Base-by-base conservation (phyloP, 2,329 filamentous ascomycete genomes). In the Pseudogymnoascus sp. region DNA sequence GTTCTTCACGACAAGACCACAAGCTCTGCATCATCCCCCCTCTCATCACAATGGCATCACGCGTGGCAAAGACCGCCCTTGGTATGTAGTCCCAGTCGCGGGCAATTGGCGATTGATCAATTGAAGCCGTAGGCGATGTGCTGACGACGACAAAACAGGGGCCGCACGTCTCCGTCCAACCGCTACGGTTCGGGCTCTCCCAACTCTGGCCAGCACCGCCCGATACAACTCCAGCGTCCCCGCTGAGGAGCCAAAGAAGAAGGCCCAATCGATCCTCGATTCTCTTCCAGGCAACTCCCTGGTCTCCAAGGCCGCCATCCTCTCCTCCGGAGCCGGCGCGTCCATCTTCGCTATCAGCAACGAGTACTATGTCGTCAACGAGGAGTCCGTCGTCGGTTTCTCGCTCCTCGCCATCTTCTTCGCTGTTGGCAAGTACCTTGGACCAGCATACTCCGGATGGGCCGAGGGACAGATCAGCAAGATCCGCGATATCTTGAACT, bases 311-410 rank as follows among this genome's bases (percentile, higher is more conserved):
- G 92, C 91, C 71, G 95, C 95, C 74, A 93, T 97, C 76, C 89
- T 99, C 74, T 97, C 93, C 75, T 93, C 91, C 73, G 88, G 89
- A 69, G 91, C 95, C 74, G 93, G 90, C 80, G 80, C 96, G 72
- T 93, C 90, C 74, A 85, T 96, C 78, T 96, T 95, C 76, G 95
- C 92, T 75, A 92, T 99, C 81, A 96, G 90, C 88, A 99, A 96
- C 82, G 95, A 99, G 86, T 92, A 97, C 84, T 97, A 97, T 81
- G 92, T 99, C 77, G 85, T 99, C 80, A 99, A 99, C 83, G 95
- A 99, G 85, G 95, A 99, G 84, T 90, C 93, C 68, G 90, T 99
- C 76, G 90, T 96, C 75, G 90, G 91, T 70, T 86, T 99, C 81
- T 95, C 90, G 78, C 84, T 99, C 73, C 82, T 97, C 75, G 91